Evolutionary conservation across 768 basidiomycete species (phyloP), one percentile per base, ranked within the genome.

Genomic region (Chalciporus pseudorubinellus): DNA sequence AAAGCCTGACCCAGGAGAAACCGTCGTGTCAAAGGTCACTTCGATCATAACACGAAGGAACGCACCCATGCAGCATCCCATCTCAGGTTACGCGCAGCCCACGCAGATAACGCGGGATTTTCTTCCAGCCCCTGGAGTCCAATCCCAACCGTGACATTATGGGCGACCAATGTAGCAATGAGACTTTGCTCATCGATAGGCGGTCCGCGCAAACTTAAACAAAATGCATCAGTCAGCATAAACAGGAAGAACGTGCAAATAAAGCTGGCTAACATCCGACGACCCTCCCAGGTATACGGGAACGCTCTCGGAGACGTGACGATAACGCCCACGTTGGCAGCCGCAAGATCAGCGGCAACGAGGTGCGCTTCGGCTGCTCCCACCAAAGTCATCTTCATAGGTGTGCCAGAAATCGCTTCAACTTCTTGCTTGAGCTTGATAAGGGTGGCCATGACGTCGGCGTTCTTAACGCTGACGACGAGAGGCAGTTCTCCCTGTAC

Each of bases 51-150:
- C 39, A 12, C 66, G 13, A 1, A 70, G 78, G 41, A 45, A 87
- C 95, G 87, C 94, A 97, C 97, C 95, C 98, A 48, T 87, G 80
- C 66, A 88, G 69, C 64, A 81, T 98, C 65, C 98, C 95, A 68
- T 84, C 36, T 94, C 91, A 48, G 88, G 87, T 56, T 92, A 87
- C 6, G 94, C 91, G 44, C 97, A 76, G 48, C 98, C 75, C 52
- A 98, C 74, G 48, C 92, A 77, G 66, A 95, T 89, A 22, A 87
- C 68, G 21, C 84, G 81, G 34, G 82, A 79, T 56, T 79, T 83
- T 41, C 79, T 77, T 14, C 64, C 75, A 46, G 68, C 1, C 76
- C 63, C 36, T 64, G 51, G 40, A 56, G 59, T 46, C 83, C 85
- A 24, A 89, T 65, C 0, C 76, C 85, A 18, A 88, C 80, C 6